Evolutionary conservation across 2,329 filamentous ascomycete genomes (phyloP), one percentile per base, ranked within the genome.

Genomic region (Phialophora verrucosa): DNA sequence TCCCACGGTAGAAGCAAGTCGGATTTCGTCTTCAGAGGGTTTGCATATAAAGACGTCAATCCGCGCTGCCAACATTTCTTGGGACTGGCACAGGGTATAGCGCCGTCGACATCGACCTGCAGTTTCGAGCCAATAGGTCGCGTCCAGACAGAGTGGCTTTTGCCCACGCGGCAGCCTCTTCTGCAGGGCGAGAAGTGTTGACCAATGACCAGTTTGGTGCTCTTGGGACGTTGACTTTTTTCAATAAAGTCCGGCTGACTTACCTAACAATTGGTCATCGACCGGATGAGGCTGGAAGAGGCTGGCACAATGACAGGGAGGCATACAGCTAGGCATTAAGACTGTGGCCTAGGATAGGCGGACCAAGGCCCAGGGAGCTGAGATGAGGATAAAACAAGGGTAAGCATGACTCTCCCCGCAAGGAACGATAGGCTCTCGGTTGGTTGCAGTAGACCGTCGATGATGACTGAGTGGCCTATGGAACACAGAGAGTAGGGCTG

Each of bases 221-320:
- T 32, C 11, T 23, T n/a, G 38, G 44, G 7, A 31, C 12, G 23
- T 59, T 27, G 44, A 47, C 54, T 8, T 4, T 29, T 12, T 51
- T 51, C 17, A 44, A n/a, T 44, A 8, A 44, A 44, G 0, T n/a
- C 38, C 5, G 17, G 17, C 17, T 11, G 14, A 44, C 38, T 35
- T 55, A 56, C n/a, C 55, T 56, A 51, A 50, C 23, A 23, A 53
- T 57, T 27, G 38, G 25, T 55, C 55, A 54, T 35, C 38, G 38
- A 35, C 35, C 66, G 38, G 59, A 60, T 65, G 62, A 60, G 66
- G 66, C 63, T 65, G 49, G 59, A 59, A 63, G 62, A 57, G 66
- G 66, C 59, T 65, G 66, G 50, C 11, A 12, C 11, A 32, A 32
- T 59, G 57, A 62, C 59, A 63, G 51, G 53, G 35, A 44, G 38